Base-by-base conservation (phyloP, 805 yeast species). In the Saccharomyces mikatae region DNA sequence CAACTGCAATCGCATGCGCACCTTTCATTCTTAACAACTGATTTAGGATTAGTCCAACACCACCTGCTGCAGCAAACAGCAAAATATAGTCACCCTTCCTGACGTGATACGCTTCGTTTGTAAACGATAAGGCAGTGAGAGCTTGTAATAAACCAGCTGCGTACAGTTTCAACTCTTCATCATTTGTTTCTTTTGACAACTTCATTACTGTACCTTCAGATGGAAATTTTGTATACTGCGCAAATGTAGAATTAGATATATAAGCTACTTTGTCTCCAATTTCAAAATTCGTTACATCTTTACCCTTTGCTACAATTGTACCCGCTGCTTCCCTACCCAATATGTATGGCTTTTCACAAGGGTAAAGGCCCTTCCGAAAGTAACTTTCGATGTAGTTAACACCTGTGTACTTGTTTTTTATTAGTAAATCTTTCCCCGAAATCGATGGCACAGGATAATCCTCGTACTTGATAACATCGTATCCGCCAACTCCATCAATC, bases 51-150 rank as follows among this genome's bases (percentile, higher is more conserved):
- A 80, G 77, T 4, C 98, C 98, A 51, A 88, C 92, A 54, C 97
- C 97, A 48, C 97, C 98, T 2, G 97, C 97, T 6, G 96, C 96
- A 3, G 97, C 97, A 74, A 90, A 89, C 27, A 89, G 83, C 49
- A 91, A 75, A 47, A 87, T 79, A 60, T 71, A 78, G 55, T 92
- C 97, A 52, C 82, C 91, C 66, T 79, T 74, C 61, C 87, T 67
- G 44, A 88, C 86, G 1, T 76, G 63, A 64, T 87, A 81, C 1
- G 94, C 80, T 58, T 87, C 89, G 41, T 76, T 72, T 49, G 82
- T 72, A 56, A 91, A 82, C 1, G 92, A 79, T 62, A 86, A 70
- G 1, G 92, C 94, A 6, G 97, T 91, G 58, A 90, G 73, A 1
- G 89, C 94, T 69, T 87, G 92, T 31, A 87, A 60, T 48, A 83